phyloP scores from a whole-genome alignment of 441 rosid genomes.

The Omphalea diandra region DNA sequence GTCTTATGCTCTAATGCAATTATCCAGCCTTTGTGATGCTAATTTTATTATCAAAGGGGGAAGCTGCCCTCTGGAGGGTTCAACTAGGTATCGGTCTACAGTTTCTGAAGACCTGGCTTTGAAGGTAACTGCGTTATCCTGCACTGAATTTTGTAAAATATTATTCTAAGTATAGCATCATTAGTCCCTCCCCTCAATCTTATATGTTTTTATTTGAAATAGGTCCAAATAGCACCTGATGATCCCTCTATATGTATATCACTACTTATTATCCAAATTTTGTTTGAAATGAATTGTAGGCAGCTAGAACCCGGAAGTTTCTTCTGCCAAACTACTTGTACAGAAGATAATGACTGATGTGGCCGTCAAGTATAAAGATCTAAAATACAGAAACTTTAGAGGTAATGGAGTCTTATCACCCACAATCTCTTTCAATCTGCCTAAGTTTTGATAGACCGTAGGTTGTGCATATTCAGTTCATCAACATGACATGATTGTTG shows the following conservation, averaged over 20 bases:
- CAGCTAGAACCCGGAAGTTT: constrained; percentile 70
- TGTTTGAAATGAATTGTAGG: constrained; percentile 44
- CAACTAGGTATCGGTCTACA: constrained; percentile 71
- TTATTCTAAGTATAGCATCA: not conserved
- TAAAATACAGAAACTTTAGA: not conserved
- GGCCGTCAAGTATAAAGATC: not conserved
- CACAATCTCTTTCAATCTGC: not conserved
- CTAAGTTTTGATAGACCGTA: not conserved
- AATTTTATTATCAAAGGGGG: constrained; percentile 76
- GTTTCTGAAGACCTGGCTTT: constrained; percentile 67
- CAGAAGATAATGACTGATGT: constrained; percentile 44
- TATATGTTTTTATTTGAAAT: constrained; percentile 12
- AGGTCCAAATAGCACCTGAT: constrained; percentile 61
- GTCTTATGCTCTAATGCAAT: constrained; percentile 67
- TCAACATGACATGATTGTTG: not conserved
- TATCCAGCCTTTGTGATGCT: constrained; percentile 77
- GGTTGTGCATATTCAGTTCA: not conserved
- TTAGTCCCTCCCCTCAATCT: not conserved
- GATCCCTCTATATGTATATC: not conserved
- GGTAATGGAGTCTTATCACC: not conserved
- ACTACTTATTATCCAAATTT: not conserved
- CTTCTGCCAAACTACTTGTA: constrained; percentile 76
- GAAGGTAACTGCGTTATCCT: constrained; percentile 49
- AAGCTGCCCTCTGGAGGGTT: constrained; percentile 82
- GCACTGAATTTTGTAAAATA: not conserved